Evolutionary conservation across 1,284 basidiomycete genomes (phyloP).

Genomic region (Rhodotorula sp.): DNA sequence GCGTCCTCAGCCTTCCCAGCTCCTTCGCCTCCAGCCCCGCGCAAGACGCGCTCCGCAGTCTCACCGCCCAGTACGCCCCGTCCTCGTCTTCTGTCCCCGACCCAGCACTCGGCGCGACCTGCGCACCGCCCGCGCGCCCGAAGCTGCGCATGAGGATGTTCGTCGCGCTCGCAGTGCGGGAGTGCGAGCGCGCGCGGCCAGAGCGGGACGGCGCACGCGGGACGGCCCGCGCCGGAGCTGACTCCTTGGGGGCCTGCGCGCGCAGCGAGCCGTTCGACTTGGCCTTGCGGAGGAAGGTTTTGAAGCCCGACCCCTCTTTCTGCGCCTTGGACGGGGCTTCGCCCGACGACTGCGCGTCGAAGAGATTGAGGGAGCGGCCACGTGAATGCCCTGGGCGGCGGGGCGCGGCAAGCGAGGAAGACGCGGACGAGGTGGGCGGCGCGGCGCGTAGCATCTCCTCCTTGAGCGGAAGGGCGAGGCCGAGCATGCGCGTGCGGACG

Average conservation of each 20-base stretch:
- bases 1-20: constrained; percentile 59
- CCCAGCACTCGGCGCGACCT: neutral
- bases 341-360: neutral
- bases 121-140: constrained; percentile 14
- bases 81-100: constrained; percentile 1
- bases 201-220: neutral
- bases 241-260: neutral
- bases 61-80: constrained; percentile 24
- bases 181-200: constrained; percentile 9
- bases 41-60: constrained; percentile 7
- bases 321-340: neutral
- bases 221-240: neutral
- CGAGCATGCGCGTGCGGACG: constrained; percentile 37
- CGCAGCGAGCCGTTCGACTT: constrained; percentile 31
- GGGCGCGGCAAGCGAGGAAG: neutral
- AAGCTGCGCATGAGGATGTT: constrained; percentile 25
- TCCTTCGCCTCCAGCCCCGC: constrained; percentile 69
- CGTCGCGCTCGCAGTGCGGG: constrained; percentile 11
- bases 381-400: constrained; percentile 23
- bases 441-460: constrained; percentile 39
- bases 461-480: constrained; percentile 33
- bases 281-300: constrained; percentile 33
- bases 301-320: constrained; percentile 25
- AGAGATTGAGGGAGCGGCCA: constrained; percentile 21
- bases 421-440: neutral